phyloP scores from a whole-genome alignment of 192 early-diverging fungal genomes.

The Endogone sp. region DNA sequence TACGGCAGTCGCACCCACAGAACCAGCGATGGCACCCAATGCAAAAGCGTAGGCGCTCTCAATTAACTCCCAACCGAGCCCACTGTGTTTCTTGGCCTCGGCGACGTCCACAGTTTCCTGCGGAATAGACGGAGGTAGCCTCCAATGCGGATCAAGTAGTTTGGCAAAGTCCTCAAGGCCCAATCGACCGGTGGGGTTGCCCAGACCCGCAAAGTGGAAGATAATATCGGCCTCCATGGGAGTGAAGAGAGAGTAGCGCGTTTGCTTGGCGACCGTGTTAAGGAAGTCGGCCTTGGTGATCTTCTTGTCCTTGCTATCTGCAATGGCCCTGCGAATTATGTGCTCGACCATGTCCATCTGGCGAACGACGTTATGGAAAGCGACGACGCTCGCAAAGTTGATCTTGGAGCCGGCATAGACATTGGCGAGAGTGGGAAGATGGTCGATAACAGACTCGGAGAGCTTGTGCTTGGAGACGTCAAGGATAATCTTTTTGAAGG shows the following conservation, averaged over 20 bases:
- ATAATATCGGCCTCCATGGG: constrained; percentile 74
- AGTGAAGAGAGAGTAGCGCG: constrained; percentile 57
- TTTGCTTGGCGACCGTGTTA: constrained; percentile 45
- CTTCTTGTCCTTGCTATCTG: constrained; percentile 37
- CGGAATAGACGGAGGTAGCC: constrained; percentile 11
- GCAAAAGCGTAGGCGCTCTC: constrained; percentile 50
- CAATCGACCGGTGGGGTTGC: constrained; percentile 42
- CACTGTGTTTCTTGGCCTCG: constrained; percentile 5
- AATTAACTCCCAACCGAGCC: constrained; percentile 21
- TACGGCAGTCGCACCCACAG: constrained; percentile 90
- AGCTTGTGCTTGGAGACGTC: constrained; percentile 64
- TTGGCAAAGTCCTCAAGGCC: constrained; percentile 43
- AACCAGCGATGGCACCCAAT: constrained; percentile 87
- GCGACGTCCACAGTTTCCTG: neutral
- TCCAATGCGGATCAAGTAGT: constrained; percentile 53
- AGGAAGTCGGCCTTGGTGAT: constrained; percentile 66
- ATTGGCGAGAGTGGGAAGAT: constrained; percentile 56
- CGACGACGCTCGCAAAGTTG: constrained; percentile 59
- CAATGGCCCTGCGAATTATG: constrained; percentile 50
- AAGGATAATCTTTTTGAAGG: constrained; percentile 57
- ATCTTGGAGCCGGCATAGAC: constrained; percentile 55
- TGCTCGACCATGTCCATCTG: constrained; percentile 69
- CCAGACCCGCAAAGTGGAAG: constrained; percentile 61
- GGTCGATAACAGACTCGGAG: constrained; percentile 57
- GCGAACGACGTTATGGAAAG: constrained; percentile 57